phyloP scores from a whole-genome alignment of 768 basidiomycete genomes.

The Candolleomyces aberdarensis region DNA sequence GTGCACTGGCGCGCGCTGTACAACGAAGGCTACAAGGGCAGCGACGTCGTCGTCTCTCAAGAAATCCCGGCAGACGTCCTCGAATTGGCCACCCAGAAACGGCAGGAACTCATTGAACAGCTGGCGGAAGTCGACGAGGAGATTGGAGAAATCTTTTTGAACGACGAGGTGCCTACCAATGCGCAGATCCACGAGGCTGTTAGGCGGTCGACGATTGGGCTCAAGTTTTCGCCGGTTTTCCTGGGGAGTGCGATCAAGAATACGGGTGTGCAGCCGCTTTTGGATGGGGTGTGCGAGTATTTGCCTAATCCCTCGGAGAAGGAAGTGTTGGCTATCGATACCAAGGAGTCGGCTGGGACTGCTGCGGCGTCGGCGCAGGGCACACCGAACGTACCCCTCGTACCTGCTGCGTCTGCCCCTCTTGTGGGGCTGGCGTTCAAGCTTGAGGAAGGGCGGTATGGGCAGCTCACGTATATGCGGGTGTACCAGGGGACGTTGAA shows the following conservation, averaged over 20 bases:
- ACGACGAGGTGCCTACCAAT: conserved; percentile 73
- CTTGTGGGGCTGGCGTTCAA: conserved; percentile 97
- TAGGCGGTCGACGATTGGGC: conserved; percentile 80
- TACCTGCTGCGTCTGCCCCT: conserved; percentile 82
- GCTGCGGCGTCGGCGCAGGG: conserved; percentile 11
- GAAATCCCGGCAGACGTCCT: conserved; percentile 81
- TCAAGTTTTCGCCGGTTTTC: conserved; percentile 96
- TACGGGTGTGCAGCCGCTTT: conserved; percentile 87
- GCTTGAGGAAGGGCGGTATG: conserved; percentile 95
- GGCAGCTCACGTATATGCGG: conserved; percentile 97
- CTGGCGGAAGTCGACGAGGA: conserved; percentile 96
- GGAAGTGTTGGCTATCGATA: conserved; percentile 79
- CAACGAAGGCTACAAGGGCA: conserved; percentile 91
- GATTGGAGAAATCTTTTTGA: conserved; percentile 88
- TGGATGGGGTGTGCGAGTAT: conserved; percentile 96
- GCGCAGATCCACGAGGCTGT: conserved; percentile 80
- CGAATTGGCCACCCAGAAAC: conserved; percentile 78
- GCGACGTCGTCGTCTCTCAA: conserved; percentile 73
- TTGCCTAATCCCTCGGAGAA: conserved; percentile 85
- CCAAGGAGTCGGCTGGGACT: conserved; percentile 50
- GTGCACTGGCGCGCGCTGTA: conserved; percentile 94
- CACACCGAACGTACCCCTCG: conserved; percentile 68
- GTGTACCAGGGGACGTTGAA: conserved; percentile 95
- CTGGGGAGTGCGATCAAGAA: conserved; percentile 98
- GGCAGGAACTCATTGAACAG: conserved; percentile 88